Base-by-base conservation (phyloP, 192 early-diverging fungal species). In the Rhizophagus prolifer region DNA sequence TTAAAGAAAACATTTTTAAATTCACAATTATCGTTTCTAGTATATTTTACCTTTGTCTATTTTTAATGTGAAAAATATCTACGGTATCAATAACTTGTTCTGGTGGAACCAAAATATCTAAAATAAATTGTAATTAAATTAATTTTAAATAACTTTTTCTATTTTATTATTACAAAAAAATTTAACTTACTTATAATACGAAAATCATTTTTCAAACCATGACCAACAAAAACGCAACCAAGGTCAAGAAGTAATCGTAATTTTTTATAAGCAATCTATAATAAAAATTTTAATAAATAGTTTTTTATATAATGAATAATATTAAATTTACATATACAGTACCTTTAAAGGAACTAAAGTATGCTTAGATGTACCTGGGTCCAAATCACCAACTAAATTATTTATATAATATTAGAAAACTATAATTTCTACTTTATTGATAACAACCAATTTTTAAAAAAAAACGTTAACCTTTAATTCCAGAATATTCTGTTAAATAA, bases 201-300 rank as follows among this genome's bases (percentile, higher is more conserved):
- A 77, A 97, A 97, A 82, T 99, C 97, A 71, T 97, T 96, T 61
- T 93, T 92, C 47, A 99, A 82, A 2, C 96, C 96, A 70, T 99
- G 97, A 0, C 97, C 97, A 58, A 99, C 91, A 82, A 99, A 95
- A 12, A 93, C 85, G 79, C 95, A 96, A 12, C 94, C 94, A 50
- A 93, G 82, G 80, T 99, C 96, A 1, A 97, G 92, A 23, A 99
- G 82, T 34, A 95, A 82, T 0, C 96, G 91, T 58, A 99, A 87
- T 72, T 96, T 95, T 78, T 92, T 93, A 84, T 99, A 98, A 0
- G 93, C 94, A n/a, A 92, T n/a, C 65, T 67, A 67, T 7, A 21
- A 66, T 34, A 66, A 21, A 66, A 34, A 9, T 36, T 21, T 34
- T 21, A 30, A 19, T 34, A 9, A 66, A 21, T 66, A 36, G 38